Evolutionary conservation across 345 rosid genomes (phyloP).

Genomic region (Balakata baccata): DNA sequence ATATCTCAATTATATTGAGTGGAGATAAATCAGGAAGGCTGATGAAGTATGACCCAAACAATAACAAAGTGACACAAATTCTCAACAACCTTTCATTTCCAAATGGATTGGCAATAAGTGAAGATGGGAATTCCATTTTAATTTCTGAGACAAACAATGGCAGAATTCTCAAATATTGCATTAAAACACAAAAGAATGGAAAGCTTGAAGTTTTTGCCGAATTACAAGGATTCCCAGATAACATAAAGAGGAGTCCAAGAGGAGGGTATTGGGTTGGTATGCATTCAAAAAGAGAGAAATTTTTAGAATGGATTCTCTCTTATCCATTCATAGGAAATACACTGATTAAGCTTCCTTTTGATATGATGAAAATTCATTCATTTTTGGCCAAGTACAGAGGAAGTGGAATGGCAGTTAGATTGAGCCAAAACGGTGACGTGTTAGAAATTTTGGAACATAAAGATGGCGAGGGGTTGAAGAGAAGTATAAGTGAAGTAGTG

Average conservation of each 20-base stretch:
- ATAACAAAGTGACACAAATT: constrained; percentile 6
- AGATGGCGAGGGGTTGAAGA: constrained; percentile 16
- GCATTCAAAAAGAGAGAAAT: constrained; percentile 40
- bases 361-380: constrained; percentile 37
- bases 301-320: constrained; percentile 35
- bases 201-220: constrained; percentile 21
- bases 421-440: constrained; percentile 57
- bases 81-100: constrained; percentile 21
- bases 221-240: constrained; percentile 27
- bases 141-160: constrained; percentile 18
- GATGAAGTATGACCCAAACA: constrained; percentile 13
- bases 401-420: constrained; percentile 57
- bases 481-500: too few relatives aligned
- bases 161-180: constrained; percentile 16
- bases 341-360: constrained; percentile 40
- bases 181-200: constrained; percentile 13
- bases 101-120: constrained; percentile 25
- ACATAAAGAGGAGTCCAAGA: constrained; percentile 26
- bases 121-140: constrained; percentile 17
- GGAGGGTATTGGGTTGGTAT: constrained; percentile 37
- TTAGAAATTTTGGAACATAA: constrained; percentile 30
- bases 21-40: constrained; percentile 28
- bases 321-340: constrained; percentile 48
- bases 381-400: constrained; percentile 38
- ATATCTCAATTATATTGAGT: constrained; percentile 12